phyloP scores from a whole-genome alignment of 2,329 filamentous ascomycete species.

The Ophiostoma sp. region DNA sequence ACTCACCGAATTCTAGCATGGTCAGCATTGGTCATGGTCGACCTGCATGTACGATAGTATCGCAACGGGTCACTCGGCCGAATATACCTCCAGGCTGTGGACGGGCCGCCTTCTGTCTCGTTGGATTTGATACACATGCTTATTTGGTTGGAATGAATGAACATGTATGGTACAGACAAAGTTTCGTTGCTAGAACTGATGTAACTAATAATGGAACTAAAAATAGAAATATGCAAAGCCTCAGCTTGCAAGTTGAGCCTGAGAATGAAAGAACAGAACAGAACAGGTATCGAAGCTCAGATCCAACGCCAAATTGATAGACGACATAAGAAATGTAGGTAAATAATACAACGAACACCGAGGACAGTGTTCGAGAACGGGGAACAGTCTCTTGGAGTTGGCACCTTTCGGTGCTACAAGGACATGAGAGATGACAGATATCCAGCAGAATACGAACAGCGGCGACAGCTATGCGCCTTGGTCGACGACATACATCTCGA shows the following conservation, averaged over 20 bases:
- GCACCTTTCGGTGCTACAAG: too few species aligned
- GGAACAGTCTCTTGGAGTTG: too few species aligned
- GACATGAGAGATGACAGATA: not conserved
- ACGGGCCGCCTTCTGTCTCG: not conserved
- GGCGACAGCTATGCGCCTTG: not conserved
- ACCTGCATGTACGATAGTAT: too few species aligned
- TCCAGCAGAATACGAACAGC: not conserved
- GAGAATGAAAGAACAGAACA: not conserved
- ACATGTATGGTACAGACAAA: not conserved
- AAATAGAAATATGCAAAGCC: slow-evolving; percentile 24
- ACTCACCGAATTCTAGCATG: not conserved
- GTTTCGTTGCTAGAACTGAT: not conserved
- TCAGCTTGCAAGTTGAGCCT: slow-evolving; percentile 31
- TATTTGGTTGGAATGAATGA: not conserved
- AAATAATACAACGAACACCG: not conserved
- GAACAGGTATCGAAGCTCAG: slow-evolving; percentile 2
- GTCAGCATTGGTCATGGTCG: not conserved
- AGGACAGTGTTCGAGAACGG: too few species aligned
- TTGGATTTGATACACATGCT: not conserved
- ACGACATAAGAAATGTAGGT: not conserved
- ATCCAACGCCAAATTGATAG: not conserved
- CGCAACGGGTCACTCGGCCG: too few species aligned
- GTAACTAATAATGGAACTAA: not conserved
- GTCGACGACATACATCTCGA: not conserved
- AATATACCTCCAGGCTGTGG: too few species aligned